These are phyloP conservation scores for Singerocomus inundabilis DNA, from an alignment of 1,284 basidiomycete species.

Conservation along the genomic window DNA sequence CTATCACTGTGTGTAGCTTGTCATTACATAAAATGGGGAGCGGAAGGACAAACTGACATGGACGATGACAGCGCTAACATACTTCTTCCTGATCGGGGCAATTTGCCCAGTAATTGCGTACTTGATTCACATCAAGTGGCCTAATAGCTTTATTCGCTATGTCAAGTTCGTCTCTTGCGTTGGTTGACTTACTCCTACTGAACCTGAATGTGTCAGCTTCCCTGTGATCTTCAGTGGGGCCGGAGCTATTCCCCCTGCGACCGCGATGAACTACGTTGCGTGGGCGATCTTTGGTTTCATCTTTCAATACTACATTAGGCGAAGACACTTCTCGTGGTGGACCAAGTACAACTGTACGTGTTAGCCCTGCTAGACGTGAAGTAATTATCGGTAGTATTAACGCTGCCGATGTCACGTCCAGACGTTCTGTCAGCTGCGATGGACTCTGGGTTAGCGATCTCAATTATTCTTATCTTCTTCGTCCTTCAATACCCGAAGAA, in stretches of 20 bases:
- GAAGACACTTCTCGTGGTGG: constrained; percentile 52
- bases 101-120: constrained; percentile 43
- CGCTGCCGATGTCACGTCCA: neutral
- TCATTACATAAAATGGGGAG: no score
- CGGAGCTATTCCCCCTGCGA: constrained; percentile 50
- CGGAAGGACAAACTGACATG: neutral
- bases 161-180: constrained; percentile 37
- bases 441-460: constrained; percentile 52
- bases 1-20: constrained; percentile 22
- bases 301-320: constrained; percentile 54
- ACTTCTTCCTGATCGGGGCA: constrained; percentile 59
- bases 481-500: constrained; percentile 62
- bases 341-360: constrained; percentile 51
- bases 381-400: neutral
- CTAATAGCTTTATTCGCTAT: constrained; percentile 43
- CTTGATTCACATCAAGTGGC: constrained; percentile 42
- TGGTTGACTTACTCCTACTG: neutral
- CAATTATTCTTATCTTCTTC: constrained; percentile 66
- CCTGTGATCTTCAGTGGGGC: constrained; percentile 56
- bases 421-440: constrained; percentile 52
- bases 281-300: constrained; percentile 51
- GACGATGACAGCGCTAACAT: constrained; percentile 31
- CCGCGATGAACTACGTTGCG: constrained; percentile 45
- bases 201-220: constrained; percentile 31
- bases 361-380: no score